phyloP scores from a whole-genome alignment of 176 grass and related monocot genomes.

The Puya raimondii region DNA sequence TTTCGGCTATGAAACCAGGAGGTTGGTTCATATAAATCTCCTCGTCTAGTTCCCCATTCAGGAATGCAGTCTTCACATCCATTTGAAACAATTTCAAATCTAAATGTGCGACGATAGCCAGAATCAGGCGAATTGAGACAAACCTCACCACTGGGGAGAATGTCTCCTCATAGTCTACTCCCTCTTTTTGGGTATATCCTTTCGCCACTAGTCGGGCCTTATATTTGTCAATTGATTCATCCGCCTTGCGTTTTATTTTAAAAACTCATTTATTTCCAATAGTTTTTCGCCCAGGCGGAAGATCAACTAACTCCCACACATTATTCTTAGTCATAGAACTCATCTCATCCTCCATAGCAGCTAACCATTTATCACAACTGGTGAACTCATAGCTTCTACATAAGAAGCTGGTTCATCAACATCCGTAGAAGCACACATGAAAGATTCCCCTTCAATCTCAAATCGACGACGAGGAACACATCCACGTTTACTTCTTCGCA shows the following conservation, averaged over 20 bases:
- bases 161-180: not conserved
- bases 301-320: not conserved
- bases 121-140: not conserved
- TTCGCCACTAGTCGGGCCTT: not conserved
- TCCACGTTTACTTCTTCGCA: no score
- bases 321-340: not conserved
- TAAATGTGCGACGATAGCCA: not conserved
- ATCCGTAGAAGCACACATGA: no score
- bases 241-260: not conserved
- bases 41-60: no score
- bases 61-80: no score
- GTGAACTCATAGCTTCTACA: no score
- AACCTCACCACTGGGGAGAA: not conserved
- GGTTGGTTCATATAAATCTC: no score
- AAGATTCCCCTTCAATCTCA: no score
- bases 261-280: not conserved
- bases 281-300: no score
- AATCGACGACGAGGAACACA: no score
- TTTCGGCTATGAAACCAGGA: not conserved
- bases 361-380: no score
- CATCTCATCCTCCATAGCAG: not conserved
- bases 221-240: not conserved
- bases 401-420: no score
- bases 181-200: not conserved
- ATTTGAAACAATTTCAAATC: not conserved